Percentiles rank a stretch among this genome's conserved stretches.
Conservation (phyloP, 1,284 basidiomycete species). For the Trametes hirsuta region DNA sequence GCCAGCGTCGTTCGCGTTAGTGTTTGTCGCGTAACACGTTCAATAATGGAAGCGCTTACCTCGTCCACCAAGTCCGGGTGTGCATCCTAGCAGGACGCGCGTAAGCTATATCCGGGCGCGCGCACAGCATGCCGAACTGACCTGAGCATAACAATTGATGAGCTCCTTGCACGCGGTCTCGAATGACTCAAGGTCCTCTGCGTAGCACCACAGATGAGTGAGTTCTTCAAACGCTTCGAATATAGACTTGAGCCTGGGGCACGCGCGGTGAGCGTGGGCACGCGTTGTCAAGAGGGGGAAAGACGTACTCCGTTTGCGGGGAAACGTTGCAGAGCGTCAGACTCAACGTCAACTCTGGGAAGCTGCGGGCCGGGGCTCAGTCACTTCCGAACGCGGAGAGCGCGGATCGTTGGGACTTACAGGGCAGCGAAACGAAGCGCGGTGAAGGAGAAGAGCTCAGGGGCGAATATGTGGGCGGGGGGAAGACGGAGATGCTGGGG, state of each 20-base stretch:
- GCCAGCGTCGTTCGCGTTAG: neutral
- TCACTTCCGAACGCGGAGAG: neutral
- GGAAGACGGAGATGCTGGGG: constrained; percentile 64
- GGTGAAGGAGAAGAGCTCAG: constrained; percentile 44
- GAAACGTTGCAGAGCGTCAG: constrained; percentile 71
- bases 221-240: constrained; percentile 66
- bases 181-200: constrained; percentile 67
- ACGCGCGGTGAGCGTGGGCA: constrained; percentile 11
- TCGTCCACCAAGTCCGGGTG: constrained; percentile 61
- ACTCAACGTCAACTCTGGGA: constrained; percentile 72
- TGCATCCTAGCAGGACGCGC: constrained; percentile 24
- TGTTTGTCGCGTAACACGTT: neutral
- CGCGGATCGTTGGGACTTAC: constrained; percentile 41
- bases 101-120: neutral
- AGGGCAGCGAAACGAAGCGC: constrained; percentile 65
- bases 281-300: neutral
- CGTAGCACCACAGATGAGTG: constrained; percentile 62
- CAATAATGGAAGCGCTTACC: constrained; percentile 38
- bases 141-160: constrained; percentile 54
- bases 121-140: constrained; percentile 38
- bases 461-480: constrained; percentile 67
- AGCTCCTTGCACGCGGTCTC: constrained; percentile 67
- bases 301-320: constrained; percentile 63
- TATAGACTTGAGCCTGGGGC: constrained; percentile 55
- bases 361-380: constrained; percentile 42